Evolutionary conservation across 2,329 filamentous ascomycete genomes (phyloP), one percentile per base, ranked within the genome.

Genomic region (Sphaerostilbella broomeana): DNA sequence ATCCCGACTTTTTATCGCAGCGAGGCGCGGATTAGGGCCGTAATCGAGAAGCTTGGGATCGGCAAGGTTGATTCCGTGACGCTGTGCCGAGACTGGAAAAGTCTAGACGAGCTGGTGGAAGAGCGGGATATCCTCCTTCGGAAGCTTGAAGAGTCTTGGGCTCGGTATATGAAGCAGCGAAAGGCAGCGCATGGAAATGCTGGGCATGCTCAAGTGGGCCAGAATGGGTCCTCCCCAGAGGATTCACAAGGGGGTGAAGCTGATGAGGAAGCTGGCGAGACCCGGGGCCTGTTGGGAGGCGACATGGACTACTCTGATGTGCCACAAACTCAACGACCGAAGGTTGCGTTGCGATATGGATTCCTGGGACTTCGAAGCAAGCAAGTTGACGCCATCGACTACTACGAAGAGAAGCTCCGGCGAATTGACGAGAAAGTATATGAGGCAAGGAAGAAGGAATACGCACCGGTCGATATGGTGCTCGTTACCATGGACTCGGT

Each of bases 401-500:
- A 95, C 58, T 95, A 89, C 54, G 84, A 94, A 52, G 86, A 95
- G 59, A 83, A 84, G 56, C 73, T 98, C 24, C 80, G 84, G 18
- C 72, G 74, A 12, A 61, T 94, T 3, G 90, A 98, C 49, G 83
- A 86, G 34, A 73, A 80, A 48, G 86, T 98, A 35, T 61, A 64
- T 6, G 63, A 64, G 6, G 77, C 87, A 9, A 78, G 92, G 19
- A 77, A 79, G 53, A 85, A 86, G 58, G 74, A 84, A 4, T 97
- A 88, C 52, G 67, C 73, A 5, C 72, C 92, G 0, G 89, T 81
- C 1, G 83, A 90, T 34, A 74, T 94, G 44, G 94, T 94, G 1
- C 95, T 98, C 60, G 86, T 98, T 26, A 97, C 92, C 0, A 94
- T 98, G 87, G 86, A 95, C 64, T 92, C 87, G 4, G 92, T 95